These are phyloP conservation scores for Colletotrichum caudatum DNA, from an alignment of 2,329 filamentous ascomycete species.

Conservation along the genomic window DNA sequence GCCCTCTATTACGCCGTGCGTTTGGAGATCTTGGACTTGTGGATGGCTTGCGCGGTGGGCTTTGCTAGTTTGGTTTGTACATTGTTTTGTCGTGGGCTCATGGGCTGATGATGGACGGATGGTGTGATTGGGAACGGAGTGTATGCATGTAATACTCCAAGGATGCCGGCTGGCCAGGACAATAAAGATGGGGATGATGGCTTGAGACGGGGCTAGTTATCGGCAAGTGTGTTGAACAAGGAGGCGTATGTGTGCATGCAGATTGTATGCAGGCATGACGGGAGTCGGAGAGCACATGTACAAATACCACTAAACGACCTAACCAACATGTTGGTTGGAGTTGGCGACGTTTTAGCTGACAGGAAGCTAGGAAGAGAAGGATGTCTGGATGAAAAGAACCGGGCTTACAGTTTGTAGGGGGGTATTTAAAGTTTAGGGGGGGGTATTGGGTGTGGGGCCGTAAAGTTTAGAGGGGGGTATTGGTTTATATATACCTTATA, in stretches of 20 bases:
- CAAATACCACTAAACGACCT: neutral
- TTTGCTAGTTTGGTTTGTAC: neutral
- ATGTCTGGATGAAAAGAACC: too few relatives aligned
- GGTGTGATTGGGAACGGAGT: neutral
- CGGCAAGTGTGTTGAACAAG: neutral
- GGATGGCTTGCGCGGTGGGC: too few relatives aligned
- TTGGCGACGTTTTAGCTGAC: constrained; percentile 24
- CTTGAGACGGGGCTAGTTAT: neutral
- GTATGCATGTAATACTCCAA: neutral
- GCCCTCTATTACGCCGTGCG: too few relatives aligned
- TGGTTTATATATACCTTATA: too few relatives aligned
- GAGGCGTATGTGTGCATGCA: neutral
- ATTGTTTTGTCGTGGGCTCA: neutral
- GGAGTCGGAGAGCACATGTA: neutral
- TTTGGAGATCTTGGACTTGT: too few relatives aligned
- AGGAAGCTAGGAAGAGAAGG: neutral
- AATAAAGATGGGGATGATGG: neutral
- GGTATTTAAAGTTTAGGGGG: too few relatives aligned
- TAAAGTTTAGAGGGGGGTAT: too few relatives aligned
- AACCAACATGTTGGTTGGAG: constrained; percentile 10
- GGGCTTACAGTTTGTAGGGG: too few relatives aligned
- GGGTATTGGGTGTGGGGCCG: too few relatives aligned
- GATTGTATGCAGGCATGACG: constrained; percentile 5
- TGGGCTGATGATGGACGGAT: neutral
- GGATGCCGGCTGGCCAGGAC: neutral